These are phyloP conservation scores for Hippophae rhamnoides DNA, from an alignment of 306 rosid species.

Conservation along the genomic window DNA sequence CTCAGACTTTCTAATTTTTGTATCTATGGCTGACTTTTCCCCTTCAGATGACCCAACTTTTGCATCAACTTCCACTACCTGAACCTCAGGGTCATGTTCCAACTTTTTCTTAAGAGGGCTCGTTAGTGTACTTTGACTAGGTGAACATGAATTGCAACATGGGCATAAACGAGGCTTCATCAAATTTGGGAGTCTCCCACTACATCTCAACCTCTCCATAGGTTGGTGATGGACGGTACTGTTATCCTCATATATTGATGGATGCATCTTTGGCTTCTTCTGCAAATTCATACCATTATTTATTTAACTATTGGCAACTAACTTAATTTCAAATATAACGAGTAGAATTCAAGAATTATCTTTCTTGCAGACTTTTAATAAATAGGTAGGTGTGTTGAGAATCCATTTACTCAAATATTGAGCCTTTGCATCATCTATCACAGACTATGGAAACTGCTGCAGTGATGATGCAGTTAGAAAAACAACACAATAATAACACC, in stretches of 20 bases:
- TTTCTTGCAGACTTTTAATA: too few species aligned
- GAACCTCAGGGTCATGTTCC: slow-evolving; percentile 18
- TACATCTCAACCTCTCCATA: slow-evolving; percentile 41
- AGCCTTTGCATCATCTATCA: too few species aligned
- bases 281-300: slow-evolving; percentile 44
- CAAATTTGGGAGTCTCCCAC: slow-evolving; percentile 33
- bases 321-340: slow-evolving; percentile 6
- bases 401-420: too few species aligned
- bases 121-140: slow-evolving; percentile 16
- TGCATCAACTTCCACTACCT: too few species aligned
- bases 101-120: slow-evolving; percentile 18
- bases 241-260: slow-evolving; percentile 69
- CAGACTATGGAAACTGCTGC: too few species aligned
- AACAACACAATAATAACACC: too few species aligned
- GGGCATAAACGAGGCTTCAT: slow-evolving; percentile 34
- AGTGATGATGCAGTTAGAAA: too few species aligned
- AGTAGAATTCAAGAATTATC: slow-evolving; percentile 5
- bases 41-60: slow-evolving; percentile 10
- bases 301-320: slow-evolving; percentile 8
- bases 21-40: slow-evolving; percentile 10
- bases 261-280: slow-evolving; percentile 77
- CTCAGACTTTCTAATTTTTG: slow-evolving; percentile 6
- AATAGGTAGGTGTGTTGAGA: too few species aligned
- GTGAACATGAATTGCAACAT: slow-evolving; percentile 40
- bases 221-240: slow-evolving; percentile 21